Percentiles rank a stretch among this genome's conserved stretches.
phyloP scores from a whole-genome alignment of 2,329 filamentous ascomycete genomes.

The Juglanconis oblonga region DNA sequence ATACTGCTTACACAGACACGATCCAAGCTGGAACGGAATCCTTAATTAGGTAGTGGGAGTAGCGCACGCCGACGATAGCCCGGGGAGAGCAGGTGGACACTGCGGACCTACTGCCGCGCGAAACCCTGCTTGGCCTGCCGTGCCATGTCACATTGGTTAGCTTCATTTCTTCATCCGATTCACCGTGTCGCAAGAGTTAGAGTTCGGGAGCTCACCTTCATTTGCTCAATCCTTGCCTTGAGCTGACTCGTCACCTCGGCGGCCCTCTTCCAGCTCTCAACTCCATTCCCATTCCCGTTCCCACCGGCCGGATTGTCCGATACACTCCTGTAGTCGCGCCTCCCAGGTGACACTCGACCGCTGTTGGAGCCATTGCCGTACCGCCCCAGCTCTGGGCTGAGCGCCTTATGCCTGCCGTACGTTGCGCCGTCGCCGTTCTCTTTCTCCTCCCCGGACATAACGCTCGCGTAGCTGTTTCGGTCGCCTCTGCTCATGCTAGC shows the following conservation, averaged over 20 bases:
- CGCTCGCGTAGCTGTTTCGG: slow-evolving; percentile 62
- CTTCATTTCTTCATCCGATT: not conserved
- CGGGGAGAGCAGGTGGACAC: slow-evolving; percentile 11
- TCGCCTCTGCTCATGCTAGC: slow-evolving; percentile 35
- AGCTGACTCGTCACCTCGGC: slow-evolving; percentile 97
- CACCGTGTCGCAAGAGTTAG: no score
- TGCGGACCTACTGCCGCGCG: slow-evolving; percentile 19
- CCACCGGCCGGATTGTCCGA: slow-evolving; percentile 17
- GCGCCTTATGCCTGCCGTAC: slow-evolving; percentile 46
- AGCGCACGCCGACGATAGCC: slow-evolving; percentile 7
- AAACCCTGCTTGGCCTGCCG: slow-evolving; percentile 19
- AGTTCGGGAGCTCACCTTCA: slow-evolving; percentile 65
- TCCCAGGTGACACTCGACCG: slow-evolving; percentile 57
- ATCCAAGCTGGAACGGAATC: not conserved
- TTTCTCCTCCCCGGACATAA: slow-evolving; percentile 67
- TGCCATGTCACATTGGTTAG: not conserved
- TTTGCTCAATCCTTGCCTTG: slow-evolving; percentile 96
- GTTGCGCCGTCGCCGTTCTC: slow-evolving; percentile 51
- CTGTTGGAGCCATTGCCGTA: slow-evolving; percentile 47
- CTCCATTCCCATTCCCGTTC: slow-evolving; percentile 38
- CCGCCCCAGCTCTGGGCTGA: slow-evolving; percentile 51
- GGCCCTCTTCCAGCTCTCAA: slow-evolving; percentile 94
- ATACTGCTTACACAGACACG: no score
- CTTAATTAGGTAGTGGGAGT: not conserved
- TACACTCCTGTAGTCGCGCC: slow-evolving; percentile 34